Evolutionary conservation across 441 rosid species (phyloP).

Genomic region (Mallotus japonicus): DNA sequence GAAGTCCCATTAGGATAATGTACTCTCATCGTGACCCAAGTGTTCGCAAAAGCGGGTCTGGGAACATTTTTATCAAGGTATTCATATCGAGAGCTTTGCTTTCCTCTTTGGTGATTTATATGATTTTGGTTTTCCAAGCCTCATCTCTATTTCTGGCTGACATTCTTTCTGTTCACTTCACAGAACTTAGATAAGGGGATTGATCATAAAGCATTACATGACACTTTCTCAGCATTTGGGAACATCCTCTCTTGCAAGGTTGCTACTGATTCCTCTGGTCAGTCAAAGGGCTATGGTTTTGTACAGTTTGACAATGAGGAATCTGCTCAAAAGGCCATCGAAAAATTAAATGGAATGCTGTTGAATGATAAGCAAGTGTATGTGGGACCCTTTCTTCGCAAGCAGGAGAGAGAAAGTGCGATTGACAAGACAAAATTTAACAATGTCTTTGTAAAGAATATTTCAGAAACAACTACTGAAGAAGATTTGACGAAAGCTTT

Average conservation of each 20-base stretch:
- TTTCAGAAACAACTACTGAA: slow-evolving; percentile 60
- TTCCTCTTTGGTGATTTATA: background rate
- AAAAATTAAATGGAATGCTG: slow-evolving; percentile 76
- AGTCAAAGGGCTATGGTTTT: slow-evolving; percentile 87
- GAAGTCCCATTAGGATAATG: slow-evolving; percentile 71
- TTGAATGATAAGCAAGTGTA: slow-evolving; percentile 83
- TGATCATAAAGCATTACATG: slow-evolving; percentile 82
- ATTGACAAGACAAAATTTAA: slow-evolving; percentile 50
- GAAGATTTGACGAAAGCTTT: slow-evolving; percentile 62
- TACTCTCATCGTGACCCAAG: slow-evolving; percentile 86
- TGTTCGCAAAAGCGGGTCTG: slow-evolving; percentile 74
- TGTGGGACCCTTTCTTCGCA: slow-evolving; percentile 81
- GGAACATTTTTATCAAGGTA: slow-evolving; percentile 87
- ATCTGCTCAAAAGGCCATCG: slow-evolving; percentile 72
- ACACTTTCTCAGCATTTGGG: slow-evolving; percentile 74
- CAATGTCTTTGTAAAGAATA: slow-evolving; percentile 81
- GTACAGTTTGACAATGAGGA: slow-evolving; percentile 79
- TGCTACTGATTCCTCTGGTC: slow-evolving; percentile 74
- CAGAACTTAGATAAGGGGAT: slow-evolving; percentile 81
- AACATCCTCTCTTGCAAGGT: slow-evolving; percentile 79
- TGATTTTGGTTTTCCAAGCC: slow-evolving; percentile 10
- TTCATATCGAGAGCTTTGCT: background rate
- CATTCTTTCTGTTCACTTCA: slow-evolving; percentile 5
- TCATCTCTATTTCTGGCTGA: background rate
- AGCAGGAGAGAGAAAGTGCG: slow-evolving; percentile 70